Base-by-base conservation (phyloP, 2,329 filamentous ascomycete species). In the Lecanicillium sp. region DNA sequence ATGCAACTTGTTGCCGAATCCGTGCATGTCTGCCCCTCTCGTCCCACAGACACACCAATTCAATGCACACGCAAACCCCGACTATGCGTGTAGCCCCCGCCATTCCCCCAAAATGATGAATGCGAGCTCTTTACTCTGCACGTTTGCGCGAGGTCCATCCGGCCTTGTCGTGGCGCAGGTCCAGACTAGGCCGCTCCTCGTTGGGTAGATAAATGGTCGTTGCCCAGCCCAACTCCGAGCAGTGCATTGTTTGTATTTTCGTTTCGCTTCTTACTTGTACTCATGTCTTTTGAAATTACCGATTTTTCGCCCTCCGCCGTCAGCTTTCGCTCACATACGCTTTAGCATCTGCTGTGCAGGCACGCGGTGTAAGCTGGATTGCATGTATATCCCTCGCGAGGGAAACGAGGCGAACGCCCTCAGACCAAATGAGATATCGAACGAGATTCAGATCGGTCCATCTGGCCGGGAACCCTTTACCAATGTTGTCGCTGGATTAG, bases 371-470 rank as follows among this genome's bases (percentile, higher is more conserved):
- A 27, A 24, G 20, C 32, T 35, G 47, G 23, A 9, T 24, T 49
- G 47, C 39, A 49, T 49, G 47, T 49, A 49, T 49, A 49, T 49
- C 24, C 40, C 33, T 23, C 40, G 19, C 33, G 26, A 30, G 19
- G 20, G 24, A 11, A 26, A 23, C 6, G 40, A 44, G 40, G 47
- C 33, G n/a, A 26, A 23, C 30, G 27, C 38, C 46, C 39, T 43
- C 32, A 5, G 6, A 19, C 21, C 36, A 14, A n/a, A n/a, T n/a
- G n/a, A n/a, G n/a, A n/a, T n/a, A n/a, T n/a, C n/a, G n/a, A n/a
- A n/a, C n/a, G n/a, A n/a, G n/a, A n/a, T n/a, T n/a, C n/a, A n/a
- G n/a, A n/a, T n/a, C n/a, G n/a, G n/a, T n/a, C n/a, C n/a, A n/a
- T n/a, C n/a, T n/a, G n/a, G n/a, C n/a, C n/a, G n/a, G n/a, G n/a